Evolutionary conservation across 1,139 yeast genomes (phyloP).

Genomic region (Ogataea hybrid): DNA sequence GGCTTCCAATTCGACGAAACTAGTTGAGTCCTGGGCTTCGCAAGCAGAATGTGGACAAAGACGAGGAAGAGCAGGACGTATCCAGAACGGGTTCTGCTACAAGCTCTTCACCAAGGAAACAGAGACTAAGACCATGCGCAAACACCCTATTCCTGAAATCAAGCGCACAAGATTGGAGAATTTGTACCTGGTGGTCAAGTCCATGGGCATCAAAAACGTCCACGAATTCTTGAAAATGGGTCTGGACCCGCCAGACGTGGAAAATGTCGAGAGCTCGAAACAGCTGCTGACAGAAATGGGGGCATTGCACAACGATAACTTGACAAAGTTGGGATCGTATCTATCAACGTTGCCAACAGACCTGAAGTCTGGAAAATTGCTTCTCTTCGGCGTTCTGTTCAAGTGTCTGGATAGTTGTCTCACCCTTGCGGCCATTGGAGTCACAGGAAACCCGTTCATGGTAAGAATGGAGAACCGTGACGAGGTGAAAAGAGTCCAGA

Average conservation of each 20-base stretch:
- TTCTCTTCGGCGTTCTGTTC: constrained; percentile 76
- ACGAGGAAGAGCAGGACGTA: constrained; percentile 99
- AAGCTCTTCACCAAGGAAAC: constrained; percentile 71
- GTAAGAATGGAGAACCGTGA: constrained; percentile 62
- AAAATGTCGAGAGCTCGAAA: constrained; percentile 62
- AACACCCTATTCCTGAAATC: constrained; percentile 86
- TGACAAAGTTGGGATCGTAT: constrained; percentile 81
- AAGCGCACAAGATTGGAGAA: constrained; percentile 80
- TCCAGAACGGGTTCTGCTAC: constrained; percentile 75
- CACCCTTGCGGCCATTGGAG: constrained; percentile 70
- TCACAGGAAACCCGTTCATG: constrained; percentile 72
- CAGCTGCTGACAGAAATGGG: constrained; percentile 67
- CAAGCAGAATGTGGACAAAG: constrained; percentile 90
- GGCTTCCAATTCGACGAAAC: constrained; percentile 61
- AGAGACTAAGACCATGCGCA: constrained; percentile 53
- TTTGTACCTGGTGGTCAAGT: constrained; percentile 74
- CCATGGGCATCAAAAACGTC: constrained; percentile 83
- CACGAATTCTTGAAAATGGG: constrained; percentile 69
- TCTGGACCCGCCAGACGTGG: constrained; percentile 71
- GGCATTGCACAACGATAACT: constrained; percentile 54
- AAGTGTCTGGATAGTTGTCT: constrained; percentile 79
- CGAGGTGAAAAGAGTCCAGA: constrained; percentile 51
- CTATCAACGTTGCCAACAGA: constrained; percentile 84
- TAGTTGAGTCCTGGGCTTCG: constrained; percentile 85
- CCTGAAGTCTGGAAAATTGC: constrained; percentile 76